Evolutionary conservation across 805 yeast genomes (phyloP).

Genomic region (Clavispora phyllophila): DNA sequence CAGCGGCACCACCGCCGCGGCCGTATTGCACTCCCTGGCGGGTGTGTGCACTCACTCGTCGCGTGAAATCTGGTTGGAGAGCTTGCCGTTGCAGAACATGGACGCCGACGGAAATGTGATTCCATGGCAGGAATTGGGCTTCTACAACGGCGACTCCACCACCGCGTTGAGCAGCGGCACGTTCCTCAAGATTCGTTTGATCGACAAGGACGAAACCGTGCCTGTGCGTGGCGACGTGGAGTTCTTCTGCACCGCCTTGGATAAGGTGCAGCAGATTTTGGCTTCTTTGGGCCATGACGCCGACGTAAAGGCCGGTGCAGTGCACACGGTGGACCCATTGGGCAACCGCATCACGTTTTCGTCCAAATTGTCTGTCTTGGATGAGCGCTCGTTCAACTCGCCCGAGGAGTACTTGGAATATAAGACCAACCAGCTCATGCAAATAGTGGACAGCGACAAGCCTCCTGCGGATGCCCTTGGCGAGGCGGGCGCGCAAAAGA

Average conservation of each 20-base stretch:
- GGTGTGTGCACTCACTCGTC: slow-evolving; percentile 66
- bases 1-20: slow-evolving; percentile 23
- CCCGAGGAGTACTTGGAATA: slow-evolving; percentile 26
- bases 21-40: slow-evolving; percentile 25
- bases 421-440: slow-evolving; percentile 20
- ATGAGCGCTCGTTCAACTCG: slow-evolving; percentile 15
- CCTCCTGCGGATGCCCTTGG: neutral
- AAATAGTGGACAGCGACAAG: slow-evolving; percentile 2
- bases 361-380: slow-evolving; percentile 18
- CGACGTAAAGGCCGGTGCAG: slow-evolving; percentile 1
- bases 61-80: slow-evolving; percentile 68
- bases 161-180: slow-evolving; percentile 24
- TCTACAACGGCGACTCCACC: slow-evolving; percentile 35
- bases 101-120: slow-evolving; percentile 29
- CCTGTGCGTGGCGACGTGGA: slow-evolving; percentile 16
- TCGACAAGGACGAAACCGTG: slow-evolving; percentile 12
- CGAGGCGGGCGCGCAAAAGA: slow-evolving; percentile 1
- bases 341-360: slow-evolving; percentile 29
- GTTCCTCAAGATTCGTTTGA: slow-evolving; percentile 32
- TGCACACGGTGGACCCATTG: slow-evolving; percentile 27
- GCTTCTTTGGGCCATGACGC: slow-evolving; percentile 2
- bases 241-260: slow-evolving; percentile 30
- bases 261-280: slow-evolving; percentile 17
- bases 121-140: slow-evolving; percentile 39
- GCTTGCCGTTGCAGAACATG: slow-evolving; percentile 48